phyloP scores from a whole-genome alignment of 1,139 yeast genomes.

The Zygosaccharomyces sapae region DNA sequence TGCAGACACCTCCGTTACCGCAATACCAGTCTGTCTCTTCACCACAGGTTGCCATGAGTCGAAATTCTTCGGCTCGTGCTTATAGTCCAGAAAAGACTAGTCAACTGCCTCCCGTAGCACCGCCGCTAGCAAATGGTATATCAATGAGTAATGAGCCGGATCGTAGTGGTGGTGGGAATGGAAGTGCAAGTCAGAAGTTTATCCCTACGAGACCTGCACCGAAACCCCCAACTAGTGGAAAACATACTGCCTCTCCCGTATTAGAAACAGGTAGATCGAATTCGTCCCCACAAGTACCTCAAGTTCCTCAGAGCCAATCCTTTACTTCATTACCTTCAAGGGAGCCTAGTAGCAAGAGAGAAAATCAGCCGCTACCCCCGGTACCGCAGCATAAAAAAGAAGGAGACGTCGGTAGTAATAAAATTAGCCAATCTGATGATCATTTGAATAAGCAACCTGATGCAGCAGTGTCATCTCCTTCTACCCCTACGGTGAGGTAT shows the following conservation, averaged over 20 bases:
- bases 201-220: conserved; percentile 72
- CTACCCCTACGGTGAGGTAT: conserved; percentile 14
- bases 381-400: conserved; percentile 13
- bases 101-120: conserved; percentile 10
- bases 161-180: not conserved
- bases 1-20: conserved; percentile 23
- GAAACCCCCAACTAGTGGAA: conserved; percentile 41
- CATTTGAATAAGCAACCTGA: not conserved
- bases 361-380: conserved; percentile 25
- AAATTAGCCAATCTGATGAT: not conserved
- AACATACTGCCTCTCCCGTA: conserved; percentile 6
- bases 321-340: conserved; percentile 14
- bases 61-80: conserved; percentile 29
- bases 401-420: not conserved
- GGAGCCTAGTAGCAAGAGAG: conserved; percentile 19
- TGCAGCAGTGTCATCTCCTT: conserved; percentile 4
- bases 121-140: conserved; percentile 10
- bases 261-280: conserved; percentile 5
- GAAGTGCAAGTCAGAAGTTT: conserved; percentile 41
- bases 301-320: conserved; percentile 8
- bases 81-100: conserved; percentile 17
- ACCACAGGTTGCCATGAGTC: conserved; percentile 16
- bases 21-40: conserved; percentile 9
- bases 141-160: not conserved
- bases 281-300: conserved; percentile 7